phyloP scores from a whole-genome alignment of 2,329 filamentous ascomycete species.

The Pseudogymnoascus verrucosus region DNA sequence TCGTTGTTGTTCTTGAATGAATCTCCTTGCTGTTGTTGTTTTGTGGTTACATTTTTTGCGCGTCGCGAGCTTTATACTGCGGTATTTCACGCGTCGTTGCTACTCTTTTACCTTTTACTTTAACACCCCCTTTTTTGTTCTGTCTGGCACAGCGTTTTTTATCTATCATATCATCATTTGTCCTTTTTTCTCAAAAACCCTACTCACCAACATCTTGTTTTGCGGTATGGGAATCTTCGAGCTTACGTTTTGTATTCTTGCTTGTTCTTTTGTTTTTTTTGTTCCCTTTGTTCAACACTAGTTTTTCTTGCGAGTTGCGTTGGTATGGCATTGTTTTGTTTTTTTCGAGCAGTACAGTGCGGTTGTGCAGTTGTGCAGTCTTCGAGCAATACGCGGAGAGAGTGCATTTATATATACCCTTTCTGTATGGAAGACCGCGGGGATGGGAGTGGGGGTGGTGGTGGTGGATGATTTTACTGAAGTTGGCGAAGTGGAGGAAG shows the following conservation, averaged over 20 bases:
- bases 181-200: not conserved
- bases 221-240: not conserved
- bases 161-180: not conserved
- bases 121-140: not conserved
- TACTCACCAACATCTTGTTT: not conserved
- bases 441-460: not conserved
- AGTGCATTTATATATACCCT: not conserved
- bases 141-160: not conserved
- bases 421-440: not conserved
- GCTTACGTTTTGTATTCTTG: not conserved
- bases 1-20: not conserved
- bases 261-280: not conserved
- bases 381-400: constrained; percentile 2
- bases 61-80: not conserved
- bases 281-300: not conserved
- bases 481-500: not conserved
- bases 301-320: not conserved
- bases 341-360: too few species aligned
- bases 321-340: constrained; percentile 1
- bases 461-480: not conserved
- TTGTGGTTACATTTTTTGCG: not conserved
- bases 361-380: not conserved
- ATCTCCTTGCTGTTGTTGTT: not conserved
- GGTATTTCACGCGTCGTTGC: not conserved
- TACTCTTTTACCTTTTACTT: not conserved